Evolutionary conservation across 2,329 filamentous ascomycete genomes (phyloP), one percentile per base, ranked within the genome.

Genomic region (Fusarium sp.): DNA sequence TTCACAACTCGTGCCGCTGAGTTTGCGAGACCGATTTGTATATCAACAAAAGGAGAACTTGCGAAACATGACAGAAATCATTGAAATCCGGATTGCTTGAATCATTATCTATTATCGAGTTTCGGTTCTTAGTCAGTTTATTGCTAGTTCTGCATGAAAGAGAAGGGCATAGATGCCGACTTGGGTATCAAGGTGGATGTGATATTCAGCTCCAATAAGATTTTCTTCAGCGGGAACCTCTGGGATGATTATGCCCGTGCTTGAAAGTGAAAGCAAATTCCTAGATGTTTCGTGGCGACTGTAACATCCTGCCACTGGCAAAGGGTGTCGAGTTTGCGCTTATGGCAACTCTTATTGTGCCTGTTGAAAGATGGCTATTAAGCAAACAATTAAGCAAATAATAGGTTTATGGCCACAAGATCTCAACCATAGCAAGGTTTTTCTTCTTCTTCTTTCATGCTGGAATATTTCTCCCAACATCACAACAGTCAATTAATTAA

Each of bases 311-410:
- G 52, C 26, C 59, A 65, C 39, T 58, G 51, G 22, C 51, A 42
- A 58, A 24, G 15, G 31, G 20, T 65, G 28, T 47, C 45, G 12
- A 36, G 39, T 70, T 70, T 70, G 47, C 31, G 14, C 38, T 38
- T 20, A 10, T 61, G 39, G 54, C 18, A 61, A 45, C 44, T 39
- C 33, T 41, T 48, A 67, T 71, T 71, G 56, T 49, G 24, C 33
- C 24, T 44, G 55, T 72, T 71, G 44, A 58, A 33, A 35, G 22
- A 71, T 45, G 26, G 9, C n/a, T 41, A 10, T 62, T 44, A 60
- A 31, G 28, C 28, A 31, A 31, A 31, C 28, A 31, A 31, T 31
- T 31, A 57, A 60, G 51, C 26, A 36, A 49, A 47, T 52, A 62
- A 68, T 58, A 35, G 28, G 39, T 12, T 18, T 17, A 24, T n/a